These are phyloP conservation scores for Emericellopsis atlantica DNA, from an alignment of 2,329 filamentous ascomycete genomes.

Conservation along the genomic window DNA sequence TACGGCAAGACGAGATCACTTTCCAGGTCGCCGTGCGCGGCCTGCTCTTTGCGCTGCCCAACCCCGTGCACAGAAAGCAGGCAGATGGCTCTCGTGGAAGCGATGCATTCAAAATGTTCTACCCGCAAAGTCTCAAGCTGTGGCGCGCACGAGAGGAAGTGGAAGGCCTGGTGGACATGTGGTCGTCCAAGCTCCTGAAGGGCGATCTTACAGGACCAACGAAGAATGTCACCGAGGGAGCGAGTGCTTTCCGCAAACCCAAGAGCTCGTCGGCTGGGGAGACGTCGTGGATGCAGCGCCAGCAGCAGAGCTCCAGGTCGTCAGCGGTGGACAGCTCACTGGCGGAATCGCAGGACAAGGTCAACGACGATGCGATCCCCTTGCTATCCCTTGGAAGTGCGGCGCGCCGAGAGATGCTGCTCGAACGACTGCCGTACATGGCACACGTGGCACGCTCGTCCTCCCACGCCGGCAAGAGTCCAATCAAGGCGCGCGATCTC, in stretches of 20 bases:
- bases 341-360: slow-evolving; percentile 4
- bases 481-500: slow-evolving; percentile 40
- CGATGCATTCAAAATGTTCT: slow-evolving; percentile 83
- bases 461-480: slow-evolving; percentile 22
- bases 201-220: slow-evolving; percentile 29
- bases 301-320: slow-evolving; percentile 11
- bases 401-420: slow-evolving; percentile 59
- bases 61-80: slow-evolving; percentile 65
- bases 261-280: slow-evolving; percentile 10
- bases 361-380: slow-evolving; percentile 16
- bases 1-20: slow-evolving; percentile 87
- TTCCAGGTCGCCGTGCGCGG: slow-evolving; percentile 87
- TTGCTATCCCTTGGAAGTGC: slow-evolving; percentile 50
- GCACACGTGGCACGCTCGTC: slow-evolving; percentile 44
- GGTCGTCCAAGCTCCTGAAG: slow-evolving; percentile 48
- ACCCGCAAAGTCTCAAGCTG: slow-evolving; percentile 70
- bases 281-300: slow-evolving; percentile 19
- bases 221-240: slow-evolving; percentile 28
- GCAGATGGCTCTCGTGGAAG: slow-evolving; percentile 26
- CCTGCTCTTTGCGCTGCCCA: slow-evolving; percentile 71
- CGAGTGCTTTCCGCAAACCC: slow-evolving; percentile 34
- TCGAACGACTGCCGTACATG: slow-evolving; percentile 83
- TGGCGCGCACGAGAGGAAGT: slow-evolving; percentile 79
- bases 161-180: slow-evolving; percentile 58
- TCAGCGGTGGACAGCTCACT: neutral